Base-by-base conservation (phyloP, 108 stramenopile species). In the Cylindrotheca closterium region DNA sequence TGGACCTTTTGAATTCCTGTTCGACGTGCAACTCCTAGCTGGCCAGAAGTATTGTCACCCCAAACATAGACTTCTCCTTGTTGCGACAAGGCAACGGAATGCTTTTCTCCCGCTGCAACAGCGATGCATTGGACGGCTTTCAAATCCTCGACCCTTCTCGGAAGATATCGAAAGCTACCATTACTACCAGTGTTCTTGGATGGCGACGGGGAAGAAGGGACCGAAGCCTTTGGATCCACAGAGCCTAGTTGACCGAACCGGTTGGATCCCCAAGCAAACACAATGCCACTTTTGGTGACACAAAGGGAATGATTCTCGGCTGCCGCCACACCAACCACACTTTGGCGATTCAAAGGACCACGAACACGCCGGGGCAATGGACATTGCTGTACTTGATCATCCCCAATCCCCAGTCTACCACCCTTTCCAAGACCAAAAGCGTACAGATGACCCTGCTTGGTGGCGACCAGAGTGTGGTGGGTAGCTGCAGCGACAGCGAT, bases 241-340 rank as follows among this genome's bases (percentile, higher is more conserved):
- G 30, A 61, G 24, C 88, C 88, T 1, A 94, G 55, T 58, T 94
- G 93, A 7, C 93, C 93, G 58, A 91, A 94, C 47, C 89, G 82
- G 65, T 94, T 91, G 2, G 71, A 73, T 7, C 93, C 93, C 88
- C 88, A 94, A 2, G 88, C 70, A 62, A 61, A 94, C 12, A 89
- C 78, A 3, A 37, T 60, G 23, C 93, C 93, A 33, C 82, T 82
- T 1, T 24, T 25, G 42, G 83, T 82, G 24, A 75, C 74, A 73
- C 86, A 86, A 1, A 94, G 68, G 17, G 86, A 84, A 68, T 94
- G 93, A 74, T 89, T 87, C 47, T 85, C 93, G 0, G 89, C 87
- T n/a, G 89, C 89, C 12, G 93, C 84, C 19, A 91, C 71, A 50
- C 66, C 65, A 12, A 77, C 65, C 0, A 94, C 89, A n/a, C 75